Percentiles rank a stretch among this genome's conserved stretches.
These are phyloP conservation scores for Aspergillus bombycis DNA, from an alignment of 2,329 filamentous ascomycete genomes.

Conservation along the genomic window DNA sequence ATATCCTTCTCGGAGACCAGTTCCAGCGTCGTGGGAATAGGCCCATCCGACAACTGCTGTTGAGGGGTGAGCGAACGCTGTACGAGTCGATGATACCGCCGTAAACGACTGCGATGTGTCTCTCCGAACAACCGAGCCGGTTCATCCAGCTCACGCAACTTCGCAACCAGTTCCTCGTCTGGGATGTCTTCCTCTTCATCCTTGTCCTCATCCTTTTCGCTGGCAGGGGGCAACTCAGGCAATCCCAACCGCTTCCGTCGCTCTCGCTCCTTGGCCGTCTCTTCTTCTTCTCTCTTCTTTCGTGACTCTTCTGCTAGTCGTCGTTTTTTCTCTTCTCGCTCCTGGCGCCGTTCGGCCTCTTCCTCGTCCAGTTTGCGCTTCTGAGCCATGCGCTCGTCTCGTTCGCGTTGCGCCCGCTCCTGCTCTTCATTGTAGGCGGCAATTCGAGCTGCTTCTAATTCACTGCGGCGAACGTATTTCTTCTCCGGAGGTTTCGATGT, in stretches of 20 bases:
- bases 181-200: slow-evolving; percentile 58
- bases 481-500: slow-evolving; percentile 47
- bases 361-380: slow-evolving; percentile 93
- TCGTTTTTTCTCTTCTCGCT: slow-evolving; percentile 79
- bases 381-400: slow-evolving; percentile 67
- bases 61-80: slow-evolving; percentile 44
- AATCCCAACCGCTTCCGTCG: slow-evolving; percentile 78
- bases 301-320: slow-evolving; percentile 80
- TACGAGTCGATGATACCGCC: slow-evolving; percentile 69
- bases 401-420: slow-evolving; percentile 70
- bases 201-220: slow-evolving; percentile 38
- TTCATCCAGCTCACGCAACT: slow-evolving; percentile 72
- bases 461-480: slow-evolving; percentile 84
- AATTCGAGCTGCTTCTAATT: slow-evolving; percentile 80
- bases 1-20: slow-evolving; percentile 84
- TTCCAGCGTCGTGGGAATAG: slow-evolving; percentile 82
- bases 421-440: slow-evolving; percentile 83
- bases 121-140: slow-evolving; percentile 82
- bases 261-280: slow-evolving; percentile 71
- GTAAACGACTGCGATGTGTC: slow-evolving; percentile 67
- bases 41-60: slow-evolving; percentile 64
- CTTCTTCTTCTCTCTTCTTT: slow-evolving; percentile 69
- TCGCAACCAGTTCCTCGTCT: slow-evolving; percentile 69
- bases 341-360: slow-evolving; percentile 67
- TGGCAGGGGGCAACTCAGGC: slow-evolving; percentile 64